phyloP scores from a whole-genome alignment of 2,329 filamentous ascomycete genomes.

The Talaromyces rugulosus region DNA sequence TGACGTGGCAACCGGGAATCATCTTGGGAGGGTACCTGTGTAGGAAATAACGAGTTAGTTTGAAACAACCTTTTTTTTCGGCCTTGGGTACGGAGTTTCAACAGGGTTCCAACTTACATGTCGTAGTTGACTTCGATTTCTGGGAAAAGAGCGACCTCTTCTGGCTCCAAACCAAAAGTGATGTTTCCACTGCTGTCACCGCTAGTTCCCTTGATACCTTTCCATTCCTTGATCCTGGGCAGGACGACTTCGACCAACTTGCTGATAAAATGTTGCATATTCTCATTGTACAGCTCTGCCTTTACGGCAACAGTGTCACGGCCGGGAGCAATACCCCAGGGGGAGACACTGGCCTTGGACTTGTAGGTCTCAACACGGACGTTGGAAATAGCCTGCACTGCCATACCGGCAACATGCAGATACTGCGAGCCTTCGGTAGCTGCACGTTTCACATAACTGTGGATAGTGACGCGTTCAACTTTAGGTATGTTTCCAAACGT shows the following conservation, averaged over 20 bases:
- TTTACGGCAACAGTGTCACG: constrained; percentile 69
- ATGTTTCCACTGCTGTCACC: constrained; percentile 90
- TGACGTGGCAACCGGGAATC: constrained; percentile 81
- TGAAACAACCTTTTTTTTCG: background rate
- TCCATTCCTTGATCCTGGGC: constrained; percentile 95
- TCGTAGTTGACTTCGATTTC: constrained; percentile 95
- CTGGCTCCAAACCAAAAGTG: constrained; percentile 70
- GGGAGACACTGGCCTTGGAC: constrained; percentile 65
- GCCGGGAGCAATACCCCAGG: constrained; percentile 70
- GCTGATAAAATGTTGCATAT: constrained; percentile 84
- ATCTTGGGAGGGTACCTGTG: constrained; percentile 62
- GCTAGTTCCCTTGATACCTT: constrained; percentile 68
- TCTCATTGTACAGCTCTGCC: constrained; percentile 69
- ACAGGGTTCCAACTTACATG: constrained; percentile 55
- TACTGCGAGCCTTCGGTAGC: constrained; percentile 67
- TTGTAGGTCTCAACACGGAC: constrained; percentile 66
- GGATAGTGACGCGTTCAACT: constrained; percentile 74
- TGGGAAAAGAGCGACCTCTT: constrained; percentile 78
- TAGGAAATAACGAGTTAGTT: background rate
- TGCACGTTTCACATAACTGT: constrained; percentile 65
- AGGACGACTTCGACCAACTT: constrained; percentile 87
- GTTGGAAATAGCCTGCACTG: constrained; percentile 80
- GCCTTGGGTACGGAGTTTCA: background rate
- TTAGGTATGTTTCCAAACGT: constrained; percentile 82
- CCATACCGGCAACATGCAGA: constrained; percentile 77